Evolutionary conservation across 345 rosid genomes (phyloP), one percentile per base, ranked within the genome.

Genomic region (Adansonia digitata): DNA sequence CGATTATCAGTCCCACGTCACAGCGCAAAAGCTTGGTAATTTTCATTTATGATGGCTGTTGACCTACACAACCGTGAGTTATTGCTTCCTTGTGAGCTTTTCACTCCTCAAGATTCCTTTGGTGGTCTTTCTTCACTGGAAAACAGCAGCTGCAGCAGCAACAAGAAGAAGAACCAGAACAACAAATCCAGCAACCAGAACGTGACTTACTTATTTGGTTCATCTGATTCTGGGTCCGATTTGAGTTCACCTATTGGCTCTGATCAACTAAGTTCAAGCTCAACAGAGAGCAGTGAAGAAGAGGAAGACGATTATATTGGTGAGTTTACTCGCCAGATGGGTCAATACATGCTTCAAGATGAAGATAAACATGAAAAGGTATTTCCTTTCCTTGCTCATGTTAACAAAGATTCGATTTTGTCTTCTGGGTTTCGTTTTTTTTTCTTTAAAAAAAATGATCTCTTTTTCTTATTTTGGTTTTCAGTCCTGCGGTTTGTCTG

Each of bases 311-410:
- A 83, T 26, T 89, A 85, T 73, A 79, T 82, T 22, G 84, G 90
- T 7, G 91, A 89, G 84, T 77, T 92, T 86, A 86, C 90, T 69
- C 94, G 91, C 12, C 91, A 82, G 88, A 94, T 94, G 98, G 88
- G 95, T 79, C 80, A 86, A 51, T 80, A 77, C 84, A 91, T 87
- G 91, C 81, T 88, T 18, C 86, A 79, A 24, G 94, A 90, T 6
- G 89, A 85, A 17, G 87, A 83, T 2, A 69, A 73, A 39, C 77
- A 78, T 18, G 78, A 76, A 55, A 76, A 74, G 83, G 77, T 61
- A 80, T 51, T 64, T 35, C 7, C 8, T 69, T 24, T 64, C 31
- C 18, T 52, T 49, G 56, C 14, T 35, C 26, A 43, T 45, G 51
- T 24, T 9, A 35, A 31, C 18, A 15, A 1, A 17, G 14, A n/a